These are phyloP conservation scores for Cladobotryum mycophilum DNA, from an alignment of 2,329 filamentous ascomycete genomes.

Conservation along the genomic window DNA sequence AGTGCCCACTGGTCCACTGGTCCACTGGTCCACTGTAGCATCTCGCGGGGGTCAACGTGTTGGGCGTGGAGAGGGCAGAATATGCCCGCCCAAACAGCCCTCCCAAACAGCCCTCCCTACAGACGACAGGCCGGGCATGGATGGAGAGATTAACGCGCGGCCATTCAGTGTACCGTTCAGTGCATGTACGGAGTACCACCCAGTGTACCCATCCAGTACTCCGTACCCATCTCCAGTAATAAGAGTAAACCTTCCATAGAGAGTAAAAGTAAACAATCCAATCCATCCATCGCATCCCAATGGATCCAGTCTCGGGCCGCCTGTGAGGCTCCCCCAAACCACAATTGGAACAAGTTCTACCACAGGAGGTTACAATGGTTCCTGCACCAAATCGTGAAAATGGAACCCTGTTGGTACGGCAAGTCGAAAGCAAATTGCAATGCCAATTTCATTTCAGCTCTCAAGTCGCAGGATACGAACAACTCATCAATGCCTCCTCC, in stretches of 20 bases:
- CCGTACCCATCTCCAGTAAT: too few species aligned
- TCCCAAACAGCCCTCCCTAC: too few species aligned
- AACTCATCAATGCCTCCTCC: conserved; percentile 8
- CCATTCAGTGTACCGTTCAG: not conserved
- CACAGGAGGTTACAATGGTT: conserved; percentile 7
- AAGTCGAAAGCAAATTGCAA: too few species aligned
- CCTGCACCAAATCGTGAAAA: conserved; percentile 8
- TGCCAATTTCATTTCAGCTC: conserved; percentile 1
- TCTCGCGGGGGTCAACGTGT: conserved; percentile 9
- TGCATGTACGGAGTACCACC: not conserved
- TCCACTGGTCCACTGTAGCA: not conserved
- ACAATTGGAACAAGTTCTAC: too few species aligned
- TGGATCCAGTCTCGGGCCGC: not conserved
- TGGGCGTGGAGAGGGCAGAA: not conserved
- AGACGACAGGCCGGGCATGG: not conserved
- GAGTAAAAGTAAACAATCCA: not conserved
- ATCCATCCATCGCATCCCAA: too few species aligned
- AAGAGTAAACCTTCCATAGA: not conserved
- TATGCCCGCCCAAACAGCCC: too few species aligned
- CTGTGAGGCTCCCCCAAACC: too few species aligned
- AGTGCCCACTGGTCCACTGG: too few species aligned
- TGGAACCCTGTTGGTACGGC: conserved; percentile 1
- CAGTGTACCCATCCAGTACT: too few species aligned
- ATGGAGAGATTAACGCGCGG: conserved; percentile 4
- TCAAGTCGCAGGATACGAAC: conserved; percentile 9